Base-by-base conservation (phyloP, 2,329 filamentous ascomycete species). In the Botrytis elliptica region DNA sequence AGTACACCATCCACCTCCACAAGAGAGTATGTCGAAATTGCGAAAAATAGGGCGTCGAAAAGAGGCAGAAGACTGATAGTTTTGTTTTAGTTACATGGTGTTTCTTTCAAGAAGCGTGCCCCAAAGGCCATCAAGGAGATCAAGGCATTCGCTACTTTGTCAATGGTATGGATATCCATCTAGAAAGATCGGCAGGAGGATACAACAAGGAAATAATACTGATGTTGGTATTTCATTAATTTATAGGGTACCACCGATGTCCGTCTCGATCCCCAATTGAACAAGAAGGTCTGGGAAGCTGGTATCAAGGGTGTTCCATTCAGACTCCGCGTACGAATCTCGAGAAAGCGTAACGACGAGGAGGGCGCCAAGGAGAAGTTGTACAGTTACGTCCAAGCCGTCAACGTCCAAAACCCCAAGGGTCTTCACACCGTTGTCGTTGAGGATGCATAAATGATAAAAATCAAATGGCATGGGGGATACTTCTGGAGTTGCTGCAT, bases 1-100 rank as follows among this genome's bases (percentile, higher is more conserved):
- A 99, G 90, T 99, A 99, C 92, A 99, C 96, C 87, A 98, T 99
- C 89, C 95, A 99, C 91, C 89, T 99, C 83, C 96, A 99, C 93
- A 98, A 97, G 93, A 93, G 95, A 88, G 93, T 97, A 95, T 85
- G 92, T 92, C 85, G 75, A 75, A 75, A 69, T 70, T 71, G 66
- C 38, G 49, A 62, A 71, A 62, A 69, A 57, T 36, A 57, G 69
- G 22, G 68, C 60, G 52, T 60, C 62, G 49, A 38, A 67, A 64
- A 63, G 64, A 72, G 64, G 46, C 75, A 71, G 72, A 76, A 72
- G 76, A 73, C 90, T 92, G 86, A 91, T 87, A 36, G 69, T 71
- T 78, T 82, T 80, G 76, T 75, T 78, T 78, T 86, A 98, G 96
- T 88, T 98, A 84, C 95, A 98, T 88, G 96, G 96, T 86, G 93